A percentile compares a stretch with the other conserved stretches of the same genome.
Conservation (phyloP, 805 yeast species). For the Wickerhamia fluorescens region DNA sequence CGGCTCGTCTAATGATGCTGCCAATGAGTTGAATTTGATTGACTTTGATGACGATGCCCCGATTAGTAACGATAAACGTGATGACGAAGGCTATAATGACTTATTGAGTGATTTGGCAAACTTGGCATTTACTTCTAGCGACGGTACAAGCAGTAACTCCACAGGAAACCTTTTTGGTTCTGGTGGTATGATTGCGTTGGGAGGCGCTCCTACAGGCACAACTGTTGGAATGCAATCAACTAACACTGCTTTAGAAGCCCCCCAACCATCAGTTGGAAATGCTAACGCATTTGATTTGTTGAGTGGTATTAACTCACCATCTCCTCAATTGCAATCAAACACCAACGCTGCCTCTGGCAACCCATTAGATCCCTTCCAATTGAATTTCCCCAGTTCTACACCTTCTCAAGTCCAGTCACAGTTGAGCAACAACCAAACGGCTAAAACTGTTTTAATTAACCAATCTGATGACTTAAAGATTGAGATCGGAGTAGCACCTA, state of each 20-base stretch:
- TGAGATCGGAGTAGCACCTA: slow-evolving; percentile 35
- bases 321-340: slow-evolving; percentile 30
- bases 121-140: slow-evolving; percentile 44
- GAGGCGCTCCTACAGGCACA: slow-evolving; percentile 10
- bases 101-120: slow-evolving; percentile 65
- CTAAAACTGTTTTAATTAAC: slow-evolving; percentile 24
- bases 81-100: slow-evolving; percentile 51
- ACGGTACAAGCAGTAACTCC: slow-evolving; percentile 18
- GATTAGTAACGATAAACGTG: slow-evolving; percentile 21
- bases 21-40: slow-evolving; percentile 31
- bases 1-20: slow-evolving; percentile 16
- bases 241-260: too few relatives aligned
- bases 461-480: slow-evolving; percentile 43
- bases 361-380: slow-evolving; percentile 38
- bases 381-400: slow-evolving; percentile 32
- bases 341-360: too few relatives aligned
- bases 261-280: slow-evolving; percentile 8
- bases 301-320: slow-evolving; percentile 34
- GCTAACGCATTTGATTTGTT: slow-evolving; percentile 20
- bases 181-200: slow-evolving; percentile 45
- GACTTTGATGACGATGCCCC: slow-evolving; percentile 39
- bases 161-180: slow-evolving; percentile 38
- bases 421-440: slow-evolving; percentile 1
- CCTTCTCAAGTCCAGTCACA: slow-evolving; percentile 18
- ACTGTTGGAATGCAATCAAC: slow-evolving; percentile 2